Conservation (phyloP, 768 basidiomycete genomes). For the Psilocybe azurescens region DNA sequence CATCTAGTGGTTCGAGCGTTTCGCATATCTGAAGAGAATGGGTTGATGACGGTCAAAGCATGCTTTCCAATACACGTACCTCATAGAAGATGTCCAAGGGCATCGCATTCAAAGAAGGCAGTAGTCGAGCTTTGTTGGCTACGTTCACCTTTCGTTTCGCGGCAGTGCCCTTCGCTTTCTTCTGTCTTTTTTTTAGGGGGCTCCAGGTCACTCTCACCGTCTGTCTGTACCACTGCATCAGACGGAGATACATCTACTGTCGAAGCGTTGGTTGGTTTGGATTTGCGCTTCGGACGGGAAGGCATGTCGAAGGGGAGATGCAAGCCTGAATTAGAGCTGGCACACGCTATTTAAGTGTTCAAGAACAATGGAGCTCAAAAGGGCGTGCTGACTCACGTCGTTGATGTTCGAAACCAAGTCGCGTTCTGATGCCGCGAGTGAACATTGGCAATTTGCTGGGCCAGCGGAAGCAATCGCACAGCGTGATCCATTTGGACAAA, state of each 20-base stretch:
- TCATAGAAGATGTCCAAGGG: background rate
- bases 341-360: too few relatives aligned
- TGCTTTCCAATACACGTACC: background rate
- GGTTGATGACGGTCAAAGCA: background rate
- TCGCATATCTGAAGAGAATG: slow-evolving; percentile 36
- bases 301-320: too few relatives aligned
- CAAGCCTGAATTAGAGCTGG: too few relatives aligned
- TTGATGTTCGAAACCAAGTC: too few relatives aligned
- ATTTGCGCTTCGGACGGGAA: background rate
- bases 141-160: background rate
- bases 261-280: background rate
- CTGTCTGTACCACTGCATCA: background rate
- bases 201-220: background rate
- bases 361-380: too few relatives aligned
- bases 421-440: too few relatives aligned
- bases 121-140: background rate
- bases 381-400: too few relatives aligned
- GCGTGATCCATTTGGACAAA: too few relatives aligned
- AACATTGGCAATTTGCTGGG: too few relatives aligned
- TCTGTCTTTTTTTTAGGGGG: background rate
- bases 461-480: too few relatives aligned
- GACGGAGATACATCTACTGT: background rate
- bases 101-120: background rate
- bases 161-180: background rate
- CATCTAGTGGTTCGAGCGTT: slow-evolving; percentile 38